Evolutionary conservation across 2,329 filamentous ascomycete species (phyloP).

Genomic region (Calonectria pseudoturangicola): DNA sequence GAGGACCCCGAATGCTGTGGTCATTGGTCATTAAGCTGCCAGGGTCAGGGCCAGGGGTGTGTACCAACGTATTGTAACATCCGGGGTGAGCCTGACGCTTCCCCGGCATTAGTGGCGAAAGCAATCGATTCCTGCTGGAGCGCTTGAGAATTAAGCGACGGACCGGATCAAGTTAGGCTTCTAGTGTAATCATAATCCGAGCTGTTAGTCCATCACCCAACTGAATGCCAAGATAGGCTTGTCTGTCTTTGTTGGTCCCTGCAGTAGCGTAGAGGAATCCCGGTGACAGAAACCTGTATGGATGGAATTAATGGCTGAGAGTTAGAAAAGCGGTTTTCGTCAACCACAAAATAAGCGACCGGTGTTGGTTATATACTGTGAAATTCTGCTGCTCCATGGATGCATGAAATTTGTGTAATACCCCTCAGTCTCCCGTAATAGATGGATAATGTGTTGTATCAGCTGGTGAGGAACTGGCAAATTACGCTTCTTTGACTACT

Average conservation of each 20-base stretch:
- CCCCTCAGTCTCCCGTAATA: not conserved
- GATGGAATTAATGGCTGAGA: too few species aligned
- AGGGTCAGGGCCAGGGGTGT: not conserved
- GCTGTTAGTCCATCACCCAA: constrained; percentile 6
- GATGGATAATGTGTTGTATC: not conserved
- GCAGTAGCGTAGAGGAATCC: too few species aligned
- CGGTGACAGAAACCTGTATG: too few species aligned
- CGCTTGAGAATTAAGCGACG: constrained; percentile 7
- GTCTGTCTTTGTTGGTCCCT: too few species aligned
- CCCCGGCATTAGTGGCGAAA: constrained; percentile 20
- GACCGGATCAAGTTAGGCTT: constrained; percentile 22
- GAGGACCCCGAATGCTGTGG: constrained; percentile 1
- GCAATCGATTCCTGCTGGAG: not conserved
- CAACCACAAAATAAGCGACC: too few species aligned
- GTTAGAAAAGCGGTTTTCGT: not conserved
- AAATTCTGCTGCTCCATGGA: not conserved
- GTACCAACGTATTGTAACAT: constrained; percentile 22
- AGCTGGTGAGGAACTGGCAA: not conserved
- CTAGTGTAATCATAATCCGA: not conserved
- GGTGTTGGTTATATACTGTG: not conserved
- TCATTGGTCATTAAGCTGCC: not conserved
- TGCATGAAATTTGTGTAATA: not conserved
- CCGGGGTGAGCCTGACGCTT: constrained; percentile 21
- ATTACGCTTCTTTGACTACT: not conserved
- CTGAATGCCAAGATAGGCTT: constrained; percentile 13